These are phyloP conservation scores for Coniella lustricola DNA, from an alignment of 2,329 filamentous ascomycete species.

Conservation along the genomic window DNA sequence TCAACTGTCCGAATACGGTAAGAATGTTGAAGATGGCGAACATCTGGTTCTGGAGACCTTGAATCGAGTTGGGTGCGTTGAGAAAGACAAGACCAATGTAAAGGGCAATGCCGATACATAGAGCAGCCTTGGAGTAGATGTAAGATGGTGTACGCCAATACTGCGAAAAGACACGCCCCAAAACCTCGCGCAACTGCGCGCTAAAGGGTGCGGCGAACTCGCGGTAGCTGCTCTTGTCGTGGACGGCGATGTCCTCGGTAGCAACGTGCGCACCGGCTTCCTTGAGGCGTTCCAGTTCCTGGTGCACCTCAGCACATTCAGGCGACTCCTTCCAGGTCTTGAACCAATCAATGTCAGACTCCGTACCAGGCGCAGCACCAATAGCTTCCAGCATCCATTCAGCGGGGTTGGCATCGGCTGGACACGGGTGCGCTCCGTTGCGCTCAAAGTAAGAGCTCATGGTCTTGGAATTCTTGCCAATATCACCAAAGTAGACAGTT, in stretches of 20 bases:
- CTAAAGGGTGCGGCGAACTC: slow-evolving; percentile 67
- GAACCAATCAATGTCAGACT: slow-evolving; percentile 60
- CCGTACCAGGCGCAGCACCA: slow-evolving; percentile 56
- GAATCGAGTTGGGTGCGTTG: slow-evolving; percentile 50
- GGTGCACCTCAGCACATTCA: slow-evolving; percentile 49
- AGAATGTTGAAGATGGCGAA: slow-evolving; percentile 65
- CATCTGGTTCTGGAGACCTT: slow-evolving; percentile 65
- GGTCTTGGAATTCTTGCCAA: slow-evolving; percentile 61
- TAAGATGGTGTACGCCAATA: slow-evolving; percentile 68
- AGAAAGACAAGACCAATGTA: slow-evolving; percentile 68
- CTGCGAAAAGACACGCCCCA: slow-evolving; percentile 58
- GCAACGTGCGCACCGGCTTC: slow-evolving; percentile 23
- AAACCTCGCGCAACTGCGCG: slow-evolving; percentile 53
- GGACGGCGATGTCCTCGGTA: slow-evolving; percentile 19
- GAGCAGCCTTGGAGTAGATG: slow-evolving; percentile 60
- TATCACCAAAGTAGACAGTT: slow-evolving; percentile 72
- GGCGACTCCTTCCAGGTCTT: slow-evolving; percentile 52
- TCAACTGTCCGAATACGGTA: slow-evolving; percentile 60
- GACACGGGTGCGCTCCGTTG: slow-evolving; percentile 60
- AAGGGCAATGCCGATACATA: slow-evolving; percentile 46
- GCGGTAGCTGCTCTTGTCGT: slow-evolving; percentile 36
- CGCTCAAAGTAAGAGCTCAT: slow-evolving; percentile 71
- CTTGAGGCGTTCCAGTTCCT: slow-evolving; percentile 51
- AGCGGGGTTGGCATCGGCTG: slow-evolving; percentile 65
- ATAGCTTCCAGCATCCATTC: slow-evolving; percentile 69